These are phyloP conservation scores for Hypoxylon sp. DNA, from an alignment of 2,329 filamentous ascomycete genomes.

Conservation along the genomic window DNA sequence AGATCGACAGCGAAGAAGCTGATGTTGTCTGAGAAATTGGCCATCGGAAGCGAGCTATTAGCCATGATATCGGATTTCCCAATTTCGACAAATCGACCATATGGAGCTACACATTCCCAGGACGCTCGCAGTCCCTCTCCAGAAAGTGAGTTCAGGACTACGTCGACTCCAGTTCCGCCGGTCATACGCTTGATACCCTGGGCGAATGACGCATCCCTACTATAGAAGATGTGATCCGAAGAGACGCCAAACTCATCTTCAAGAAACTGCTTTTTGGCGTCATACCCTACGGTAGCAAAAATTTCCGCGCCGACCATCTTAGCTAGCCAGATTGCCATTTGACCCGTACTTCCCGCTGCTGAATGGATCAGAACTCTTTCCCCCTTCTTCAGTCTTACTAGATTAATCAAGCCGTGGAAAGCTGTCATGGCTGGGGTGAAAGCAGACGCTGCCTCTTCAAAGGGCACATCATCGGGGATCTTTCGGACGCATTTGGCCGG, in stretches of 20 bases:
- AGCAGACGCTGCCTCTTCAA: background rate
- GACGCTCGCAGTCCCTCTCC: conserved; percentile 13
- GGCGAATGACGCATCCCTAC: conserved; percentile 10
- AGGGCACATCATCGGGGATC: conserved; percentile 10
- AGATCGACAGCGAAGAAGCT: conserved; percentile 27
- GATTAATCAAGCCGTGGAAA: conserved; percentile 5
- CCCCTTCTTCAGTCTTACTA: conserved; percentile 9
- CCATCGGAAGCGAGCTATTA: conserved; percentile 56
- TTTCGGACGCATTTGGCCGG: conserved; percentile 4
- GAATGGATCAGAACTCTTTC: conserved; percentile 22
- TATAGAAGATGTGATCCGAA: conserved; percentile 20
- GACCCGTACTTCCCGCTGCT: conserved; percentile 15
- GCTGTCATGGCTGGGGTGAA: conserved; percentile 7
- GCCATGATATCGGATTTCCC: conserved; percentile 53
- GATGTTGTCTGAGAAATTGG: conserved; percentile 50
- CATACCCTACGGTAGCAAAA: conserved; percentile 17
- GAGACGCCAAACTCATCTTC: conserved; percentile 8
- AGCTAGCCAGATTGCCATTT: conserved; percentile 3
- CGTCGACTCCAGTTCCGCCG: conserved; percentile 10
- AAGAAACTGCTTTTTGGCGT: conserved; percentile 16
- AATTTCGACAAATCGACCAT: conserved; percentile 50
- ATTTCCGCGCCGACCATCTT: conserved; percentile 17
- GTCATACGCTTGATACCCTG: conserved; percentile 12
- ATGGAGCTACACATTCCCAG: conserved; percentile 19
- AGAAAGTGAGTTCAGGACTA: conserved; percentile 15